Evolutionary conservation across 768 basidiomycete genomes (phyloP), one percentile per base, ranked within the genome.

Genomic region (Russula olivacea): DNA sequence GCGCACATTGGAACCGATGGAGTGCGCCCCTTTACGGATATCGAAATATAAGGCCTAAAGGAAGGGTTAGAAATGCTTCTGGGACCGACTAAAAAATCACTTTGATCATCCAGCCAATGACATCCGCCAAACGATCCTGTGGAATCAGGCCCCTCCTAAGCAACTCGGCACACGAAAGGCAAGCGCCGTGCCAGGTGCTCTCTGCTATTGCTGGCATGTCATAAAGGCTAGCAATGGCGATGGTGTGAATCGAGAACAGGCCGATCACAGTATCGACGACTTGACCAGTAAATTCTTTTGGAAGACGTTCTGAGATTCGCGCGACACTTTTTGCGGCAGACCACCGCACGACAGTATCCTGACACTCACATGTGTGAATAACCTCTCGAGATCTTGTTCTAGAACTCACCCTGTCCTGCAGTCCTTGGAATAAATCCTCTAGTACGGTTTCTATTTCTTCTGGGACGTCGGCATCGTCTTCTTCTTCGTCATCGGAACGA

Each of bases 311-410:
- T 2, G 91, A 80, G 50, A 98, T 82, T 8, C 94, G 85, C 9
- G 94, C 90, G 10, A 98, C 76, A 43, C 90, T 91, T 74, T 98
- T 99, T 11, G 97, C 91, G 5, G 93, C 84, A 15, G 96, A 93
- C 83, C 92, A 98, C 55, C 97, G 88, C 14, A 98, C 93, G 30
- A 94, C 78, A 0, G 96, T 98, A 69, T 97, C 95, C 95, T 98
- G 49, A 64, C 40, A 34, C 25, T 64, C 63, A 51, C 58, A 43
- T 9, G 30, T 41, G n/a, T 65, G 0, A 30, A 67, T 15, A 67
- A 7, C 41, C 8, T 38, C n/a, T 28, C 54, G 14, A 47, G 11
- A n/a, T 19, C 21, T 10, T n/a, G n/a, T 14, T 53, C 19, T 19
- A 17, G 54, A n/a, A 47, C 73, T 41, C 64, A 95, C 95, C 74